A percentile compares a stretch with the other conserved stretches of the same genome.
Evolutionary conservation across 2,329 filamentous ascomycete genomes (phyloP).

Genomic region (Microdochium nivale): DNA sequence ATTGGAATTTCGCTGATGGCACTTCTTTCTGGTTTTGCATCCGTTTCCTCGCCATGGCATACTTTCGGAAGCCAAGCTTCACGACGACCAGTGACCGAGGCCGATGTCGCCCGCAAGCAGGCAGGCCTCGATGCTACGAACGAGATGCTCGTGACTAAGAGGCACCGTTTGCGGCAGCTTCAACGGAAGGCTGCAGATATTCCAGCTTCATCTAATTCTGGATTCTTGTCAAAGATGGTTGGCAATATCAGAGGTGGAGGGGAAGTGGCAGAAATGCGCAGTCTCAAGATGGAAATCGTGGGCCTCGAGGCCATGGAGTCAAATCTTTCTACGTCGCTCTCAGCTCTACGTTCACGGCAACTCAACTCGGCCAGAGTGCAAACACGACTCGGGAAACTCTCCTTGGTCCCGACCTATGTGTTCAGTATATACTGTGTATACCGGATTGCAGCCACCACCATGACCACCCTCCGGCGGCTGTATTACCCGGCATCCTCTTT

Average conservation of each 20-base stretch:
- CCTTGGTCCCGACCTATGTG: constrained; percentile 53
- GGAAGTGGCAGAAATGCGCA: constrained; percentile 49
- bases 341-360: constrained; percentile 53
- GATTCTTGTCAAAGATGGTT: constrained; percentile 67
- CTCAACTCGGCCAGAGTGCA: constrained; percentile 57
- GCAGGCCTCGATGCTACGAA: constrained; percentile 69
- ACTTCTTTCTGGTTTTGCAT: constrained; percentile 78
- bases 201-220: constrained; percentile 33
- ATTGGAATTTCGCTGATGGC: constrained; percentile 85
- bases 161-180: constrained; percentile 60
- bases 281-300: constrained; percentile 64
- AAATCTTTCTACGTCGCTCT: constrained; percentile 57
- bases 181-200: constrained; percentile 48
- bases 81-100: constrained; percentile 57
- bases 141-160: constrained; percentile 71
- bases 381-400: constrained; percentile 56
- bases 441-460: constrained; percentile 63
- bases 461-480: constrained; percentile 57
- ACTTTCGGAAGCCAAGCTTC: constrained; percentile 58
- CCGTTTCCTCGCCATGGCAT: constrained; percentile 82
- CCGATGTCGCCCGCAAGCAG: constrained; percentile 68
- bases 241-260: constrained; percentile 60
- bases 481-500: constrained; percentile 42
- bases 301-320: constrained; percentile 75
- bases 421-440: constrained; percentile 83